Evolutionary conservation across 371 early-diverging fungal genomes (phyloP).

Genomic region (Mucor circinelloides): DNA sequence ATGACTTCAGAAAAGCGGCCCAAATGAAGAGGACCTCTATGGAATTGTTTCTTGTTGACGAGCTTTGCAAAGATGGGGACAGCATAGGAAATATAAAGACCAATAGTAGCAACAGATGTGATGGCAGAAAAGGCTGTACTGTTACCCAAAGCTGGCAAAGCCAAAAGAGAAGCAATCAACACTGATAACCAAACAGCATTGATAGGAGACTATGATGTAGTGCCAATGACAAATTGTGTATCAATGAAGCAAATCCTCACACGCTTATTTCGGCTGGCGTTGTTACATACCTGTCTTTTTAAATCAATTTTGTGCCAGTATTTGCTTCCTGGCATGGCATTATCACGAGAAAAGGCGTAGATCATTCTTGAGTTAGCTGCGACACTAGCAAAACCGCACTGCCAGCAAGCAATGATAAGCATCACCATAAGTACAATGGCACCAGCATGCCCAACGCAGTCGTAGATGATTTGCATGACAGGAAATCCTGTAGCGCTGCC

Average conservation of each 20-base stretch:
- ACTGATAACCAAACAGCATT: conserved; percentile 61
- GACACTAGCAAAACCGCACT: conserved; percentile 58
- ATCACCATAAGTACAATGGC: conserved; percentile 58
- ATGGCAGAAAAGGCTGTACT: conserved; percentile 59
- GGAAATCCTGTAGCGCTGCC: conserved; percentile 43
- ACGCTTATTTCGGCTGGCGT: conserved; percentile 32
- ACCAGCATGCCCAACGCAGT: conserved; percentile 49
- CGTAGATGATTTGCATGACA: conserved; percentile 52
- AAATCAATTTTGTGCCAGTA: conserved; percentile 35
- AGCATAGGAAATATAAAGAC: conserved; percentile 68
- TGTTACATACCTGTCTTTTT: conserved; percentile 38
- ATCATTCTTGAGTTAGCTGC: conserved; percentile 72
- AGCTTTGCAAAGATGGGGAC: conserved; percentile 30
- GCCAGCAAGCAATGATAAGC: conserved; percentile 59
- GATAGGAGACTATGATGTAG: conserved; percentile 39
- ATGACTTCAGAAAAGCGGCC: conserved; percentile 43
- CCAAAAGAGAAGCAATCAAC: conserved; percentile 47
- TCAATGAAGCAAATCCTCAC: not conserved
- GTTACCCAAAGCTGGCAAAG: conserved; percentile 45
- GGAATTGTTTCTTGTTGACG: conserved; percentile 23
- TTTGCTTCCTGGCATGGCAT: conserved; percentile 63
- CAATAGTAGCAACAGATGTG: conserved; percentile 68
- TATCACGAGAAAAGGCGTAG: conserved; percentile 76
- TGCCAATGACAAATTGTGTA: conserved; percentile 19
- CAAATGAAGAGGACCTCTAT: conserved; percentile 48